phyloP scores from a whole-genome alignment of 257 asterid species.

The Mentha longifolia region DNA sequence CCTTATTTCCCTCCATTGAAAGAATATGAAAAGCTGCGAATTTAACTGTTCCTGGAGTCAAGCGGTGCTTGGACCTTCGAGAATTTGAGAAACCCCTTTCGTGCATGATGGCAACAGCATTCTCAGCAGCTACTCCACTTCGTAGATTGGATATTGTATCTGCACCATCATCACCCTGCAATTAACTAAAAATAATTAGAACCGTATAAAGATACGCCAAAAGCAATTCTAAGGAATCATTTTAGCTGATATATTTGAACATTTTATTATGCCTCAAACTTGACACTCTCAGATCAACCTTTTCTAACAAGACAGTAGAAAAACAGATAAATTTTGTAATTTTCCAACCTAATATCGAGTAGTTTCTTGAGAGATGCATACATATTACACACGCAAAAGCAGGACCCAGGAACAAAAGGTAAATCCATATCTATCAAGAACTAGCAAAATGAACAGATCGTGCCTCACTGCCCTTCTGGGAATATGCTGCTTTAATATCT shows the following conservation, averaged over 20 bases:
- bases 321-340: conserved; percentile 1
- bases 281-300: conserved; percentile 6
- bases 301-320: not conserved
- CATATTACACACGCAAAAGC: conserved; percentile 1
- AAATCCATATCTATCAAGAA: conserved; percentile 19
- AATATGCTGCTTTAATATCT: conserved; percentile 38
- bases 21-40: conserved; percentile 91
- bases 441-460: conserved; percentile 29
- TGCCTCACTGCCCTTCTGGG: conserved; percentile 72
- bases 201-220: not conserved
- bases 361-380: not conserved
- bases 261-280: conserved; percentile 2
- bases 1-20: conserved; percentile 83
- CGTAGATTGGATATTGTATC: conserved; percentile 71
- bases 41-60: conserved; percentile 98
- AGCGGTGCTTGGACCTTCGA: conserved; percentile 82
- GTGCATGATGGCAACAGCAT: conserved; percentile 86
- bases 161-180: conserved; percentile 67
- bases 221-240: not conserved
- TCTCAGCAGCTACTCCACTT: conserved; percentile 87
- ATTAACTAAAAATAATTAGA: conserved; percentile 17
- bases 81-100: conserved; percentile 78
- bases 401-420: conserved; percentile 9
- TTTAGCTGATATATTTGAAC: not conserved
- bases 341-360: not conserved